Conservation (phyloP, 345 rosid species). For the Ceriops tagal region DNA sequence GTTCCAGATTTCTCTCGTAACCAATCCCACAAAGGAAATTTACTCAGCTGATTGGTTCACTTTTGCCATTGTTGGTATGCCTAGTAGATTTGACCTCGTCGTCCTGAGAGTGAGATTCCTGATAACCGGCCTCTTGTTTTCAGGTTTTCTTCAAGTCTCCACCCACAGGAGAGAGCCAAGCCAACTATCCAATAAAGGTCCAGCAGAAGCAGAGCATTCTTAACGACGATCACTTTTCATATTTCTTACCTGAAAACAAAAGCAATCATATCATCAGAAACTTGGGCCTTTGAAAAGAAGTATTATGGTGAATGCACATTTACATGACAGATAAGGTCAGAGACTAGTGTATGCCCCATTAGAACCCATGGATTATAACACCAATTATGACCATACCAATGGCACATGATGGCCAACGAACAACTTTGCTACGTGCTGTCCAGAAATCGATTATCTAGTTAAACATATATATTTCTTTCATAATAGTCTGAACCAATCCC, state of each 20-base stretch:
- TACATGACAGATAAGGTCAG: not conserved
- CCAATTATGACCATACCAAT: not conserved
- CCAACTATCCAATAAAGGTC: not conserved
- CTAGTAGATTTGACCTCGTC: not conserved
- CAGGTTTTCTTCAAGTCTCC: conserved; percentile 3
- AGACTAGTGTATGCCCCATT: not conserved
- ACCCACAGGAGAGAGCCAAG: not conserved
- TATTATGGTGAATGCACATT: not conserved
- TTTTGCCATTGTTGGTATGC: not conserved
- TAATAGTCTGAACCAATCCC: conserved; percentile 3
- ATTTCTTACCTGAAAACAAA: conserved; percentile 45
- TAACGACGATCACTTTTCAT: conserved; percentile 38
- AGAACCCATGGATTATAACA: not conserved
- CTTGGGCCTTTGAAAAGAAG: not conserved
- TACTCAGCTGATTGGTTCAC: not conserved
- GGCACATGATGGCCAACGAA: conserved; percentile 15
- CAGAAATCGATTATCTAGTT: not conserved
- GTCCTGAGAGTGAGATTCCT: not conserved
- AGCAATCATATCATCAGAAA: conserved; percentile 12
- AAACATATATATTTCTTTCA: not conserved
- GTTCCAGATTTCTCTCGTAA: conserved; percentile 7
- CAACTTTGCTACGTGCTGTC: conserved; percentile 4
- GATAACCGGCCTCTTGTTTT: not conserved
- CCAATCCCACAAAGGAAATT: not conserved
- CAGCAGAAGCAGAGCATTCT: not conserved